Base-by-base conservation (phyloP, 495 filamentous ascomycete species). In the Oidiodendron maius region DNA sequence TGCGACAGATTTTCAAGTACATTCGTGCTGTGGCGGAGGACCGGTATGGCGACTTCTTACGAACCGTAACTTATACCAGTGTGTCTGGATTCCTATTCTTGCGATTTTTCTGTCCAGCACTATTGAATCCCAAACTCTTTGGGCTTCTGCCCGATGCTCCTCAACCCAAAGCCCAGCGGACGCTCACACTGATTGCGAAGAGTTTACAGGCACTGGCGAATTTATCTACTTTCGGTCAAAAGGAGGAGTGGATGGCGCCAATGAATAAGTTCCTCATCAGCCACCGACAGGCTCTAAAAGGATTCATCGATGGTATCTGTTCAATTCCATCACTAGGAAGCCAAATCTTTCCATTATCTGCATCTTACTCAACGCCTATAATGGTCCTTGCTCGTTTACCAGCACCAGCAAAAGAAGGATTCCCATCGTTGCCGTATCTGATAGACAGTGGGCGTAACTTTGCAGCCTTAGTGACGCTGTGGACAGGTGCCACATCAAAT, bases 221-320 rank as follows among this genome's bases (percentile, higher is more conserved):
- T 60, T 81, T 96, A 68, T 87, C 87, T 10, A 89, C 81, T 2
- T 96, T 97, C 52, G 94, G 93, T 46, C 86, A 84, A 58, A 97
- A 97, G 63, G 93, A 97, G 64, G 78, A 83, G 3, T 99, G 91
- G 90, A 99, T 99, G 93, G 94, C 95, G 65, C 89, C 88, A 3
- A 97, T 97, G 94, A 99, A 96, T 60, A 76, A 74, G 10, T 88
- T 89, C 55, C 70, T 89, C 46, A 56, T 59, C 9, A 64, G 71
- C n/a, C 72, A 85, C 48, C 68, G 81, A 8, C 78, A 83, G 46
- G 80, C 85, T 18, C 87, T 97, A 68, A 94, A 89, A 62, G 74
- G 82, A 21, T 96, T 91, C 57, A 81, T 97, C 50, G 91, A 97
- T 59, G 71, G 74, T 20, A 82, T 96, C 37, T 96, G 91, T 64